Base-by-base conservation (phyloP, 73 alveolate species). In the Symbiodinium natans region DNA sequence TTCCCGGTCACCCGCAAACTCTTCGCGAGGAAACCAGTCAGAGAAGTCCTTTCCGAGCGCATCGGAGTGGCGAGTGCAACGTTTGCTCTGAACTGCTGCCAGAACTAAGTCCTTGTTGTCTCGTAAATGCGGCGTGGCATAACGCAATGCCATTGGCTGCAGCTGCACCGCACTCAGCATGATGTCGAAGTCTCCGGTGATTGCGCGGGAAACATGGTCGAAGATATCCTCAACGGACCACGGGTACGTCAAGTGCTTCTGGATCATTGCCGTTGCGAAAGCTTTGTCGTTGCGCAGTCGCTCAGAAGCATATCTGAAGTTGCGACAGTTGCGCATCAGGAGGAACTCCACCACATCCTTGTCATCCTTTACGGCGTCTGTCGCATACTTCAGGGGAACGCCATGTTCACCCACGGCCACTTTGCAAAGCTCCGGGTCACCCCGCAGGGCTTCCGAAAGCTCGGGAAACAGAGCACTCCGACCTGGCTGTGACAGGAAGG, bases 41-140 rank as follows among this genome's bases (percentile, higher is more conserved):
- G 84, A 74, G 84, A 74, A 74, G 84, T 74, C 84, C 84, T 74
- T 74, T 11, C 84, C 84, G 33, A 74, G 84, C n/a, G 84, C 84
- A 23, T 74, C 84, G 84, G 84, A 74, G 84, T 74, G 84, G 41
- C 84, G 84, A 23, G 84, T 74, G 84, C 84, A 74, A 15, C 84
- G 84, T 43, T 74, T 74, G 27, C 43, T 15, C 23, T 11, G 23
- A 11, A 74, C 84, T 13, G 84, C 84, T n/a, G 84, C 84, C 43
- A 74, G 84, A 27, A 74, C 84, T 43, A 74, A 15, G 31, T 74
- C 84, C 80, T 63, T 63, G 80, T 63, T 63, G 13, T 63, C 80
- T 23, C 80, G 80, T 36, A 63, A 29, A 29, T 23, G 38, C 29
- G 80, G 80, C 29, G 80, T n/a, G 9, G 80, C 80, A 29, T 63